Evolutionary conservation across 805 yeast species (phyloP).

Genomic region (Candida pseudofarinosa): DNA sequence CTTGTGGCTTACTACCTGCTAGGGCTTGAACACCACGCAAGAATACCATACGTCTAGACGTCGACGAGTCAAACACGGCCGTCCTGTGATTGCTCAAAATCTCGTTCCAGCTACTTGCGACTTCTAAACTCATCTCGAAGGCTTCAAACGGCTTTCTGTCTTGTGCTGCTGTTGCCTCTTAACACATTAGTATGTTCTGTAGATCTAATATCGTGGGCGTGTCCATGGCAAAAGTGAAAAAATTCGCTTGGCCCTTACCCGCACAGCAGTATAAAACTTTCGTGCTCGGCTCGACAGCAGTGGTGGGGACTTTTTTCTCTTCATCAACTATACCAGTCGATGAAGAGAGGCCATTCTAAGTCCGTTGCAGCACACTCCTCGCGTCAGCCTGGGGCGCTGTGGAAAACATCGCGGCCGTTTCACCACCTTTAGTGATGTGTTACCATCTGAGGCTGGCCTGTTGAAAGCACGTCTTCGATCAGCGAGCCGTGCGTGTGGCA

Average conservation of each 20-base stretch:
- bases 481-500: no score
- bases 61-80: slow-evolving; percentile 30
- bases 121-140: slow-evolving; percentile 1
- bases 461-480: no score
- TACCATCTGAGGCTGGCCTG: slow-evolving; percentile 33
- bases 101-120: slow-evolving; percentile 16
- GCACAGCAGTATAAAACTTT: background rate
- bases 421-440: slow-evolving; percentile 49
- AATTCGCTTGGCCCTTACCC: background rate
- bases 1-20: slow-evolving; percentile 17
- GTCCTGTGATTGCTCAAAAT: slow-evolving; percentile 12
- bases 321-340: slow-evolving; percentile 58
- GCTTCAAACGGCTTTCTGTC: background rate
- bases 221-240: background rate
- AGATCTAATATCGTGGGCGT: background rate
- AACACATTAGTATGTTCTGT: background rate
- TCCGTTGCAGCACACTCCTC: slow-evolving; percentile 31
- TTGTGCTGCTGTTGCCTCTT: background rate
- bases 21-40: slow-evolving; percentile 26
- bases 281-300: background rate
- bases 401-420: slow-evolving; percentile 48
- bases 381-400: slow-evolving; percentile 43
- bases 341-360: slow-evolving; percentile 44
- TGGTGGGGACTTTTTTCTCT: slow-evolving; percentile 12
- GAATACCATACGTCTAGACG: slow-evolving; percentile 30